A percentile compares a stretch with the other conserved stretches of the same genome.
Evolutionary conservation across 2,329 filamentous ascomycete genomes (phyloP).

Genomic region (Xylaria hypoxylon): DNA sequence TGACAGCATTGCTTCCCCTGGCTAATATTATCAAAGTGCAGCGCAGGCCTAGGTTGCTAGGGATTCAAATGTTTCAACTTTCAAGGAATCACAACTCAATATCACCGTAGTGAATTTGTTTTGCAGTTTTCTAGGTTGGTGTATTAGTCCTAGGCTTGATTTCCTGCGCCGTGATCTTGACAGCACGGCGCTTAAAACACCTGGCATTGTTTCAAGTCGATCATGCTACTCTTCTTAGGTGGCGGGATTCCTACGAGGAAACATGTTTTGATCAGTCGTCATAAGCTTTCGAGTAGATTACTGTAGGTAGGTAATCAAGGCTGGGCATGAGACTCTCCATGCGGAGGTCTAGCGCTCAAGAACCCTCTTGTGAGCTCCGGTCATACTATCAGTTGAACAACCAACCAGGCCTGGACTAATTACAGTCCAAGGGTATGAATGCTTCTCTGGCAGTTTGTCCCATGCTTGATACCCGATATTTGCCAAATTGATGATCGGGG

Average conservation of each 20-base stretch:
- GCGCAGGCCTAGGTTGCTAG: constrained; percentile 1
- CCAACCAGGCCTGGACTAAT: not conserved
- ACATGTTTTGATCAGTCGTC: not conserved
- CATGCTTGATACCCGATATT: not conserved
- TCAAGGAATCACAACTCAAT: constrained; percentile 9
- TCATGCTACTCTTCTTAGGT: not conserved
- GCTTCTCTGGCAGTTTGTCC: not conserved
- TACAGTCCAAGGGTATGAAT: not conserved
- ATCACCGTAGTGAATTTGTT: not conserved
- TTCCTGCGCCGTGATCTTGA: constrained; percentile 9
- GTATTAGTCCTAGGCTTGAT: constrained; percentile 4
- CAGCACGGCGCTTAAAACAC: constrained; percentile 11
- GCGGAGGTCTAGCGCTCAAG: not conserved
- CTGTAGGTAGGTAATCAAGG: too few species aligned
- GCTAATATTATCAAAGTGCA: constrained; percentile 3
- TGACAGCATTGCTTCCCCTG: not conserved
- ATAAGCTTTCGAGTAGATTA: not conserved
- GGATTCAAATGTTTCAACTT: constrained; percentile 19
- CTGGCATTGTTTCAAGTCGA: constrained; percentile 17
- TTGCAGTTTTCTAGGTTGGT: not conserved
- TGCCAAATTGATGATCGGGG: not conserved
- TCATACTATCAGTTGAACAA: not conserved
- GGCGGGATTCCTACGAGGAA: not conserved
- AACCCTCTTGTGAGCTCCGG: not conserved
- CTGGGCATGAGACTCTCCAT: not conserved